Percentiles rank a stretch among this genome's conserved stretches.
These are phyloP conservation scores for Logfia minima DNA, from an alignment of 129 eudicot species.

Conservation along the genomic window DNA sequence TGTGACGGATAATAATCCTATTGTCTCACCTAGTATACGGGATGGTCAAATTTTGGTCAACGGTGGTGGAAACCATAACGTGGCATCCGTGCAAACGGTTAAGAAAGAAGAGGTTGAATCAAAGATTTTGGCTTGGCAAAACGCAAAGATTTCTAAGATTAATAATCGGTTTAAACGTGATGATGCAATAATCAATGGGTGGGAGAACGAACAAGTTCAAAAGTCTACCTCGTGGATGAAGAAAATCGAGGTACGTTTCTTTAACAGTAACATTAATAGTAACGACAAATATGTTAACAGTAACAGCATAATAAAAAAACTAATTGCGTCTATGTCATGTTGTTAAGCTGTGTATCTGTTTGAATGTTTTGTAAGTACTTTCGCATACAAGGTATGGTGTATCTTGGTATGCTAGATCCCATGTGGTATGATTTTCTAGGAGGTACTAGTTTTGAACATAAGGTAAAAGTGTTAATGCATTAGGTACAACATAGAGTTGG, in stretches of 20 bases:
- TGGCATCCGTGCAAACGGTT: slow-evolving; percentile 58
- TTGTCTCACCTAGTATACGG: slow-evolving; percentile 28
- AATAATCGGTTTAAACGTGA: slow-evolving; percentile 85
- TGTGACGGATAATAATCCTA: slow-evolving; percentile 57
- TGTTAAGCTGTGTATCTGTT: background rate
- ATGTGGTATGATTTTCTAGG: background rate
- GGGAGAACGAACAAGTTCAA: slow-evolving; percentile 85
- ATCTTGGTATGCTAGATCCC: background rate
- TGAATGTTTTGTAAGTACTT: slow-evolving; percentile 8
- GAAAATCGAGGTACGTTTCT: slow-evolving; percentile 70
- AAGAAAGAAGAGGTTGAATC: slow-evolving; percentile 75
- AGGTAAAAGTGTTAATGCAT: background rate
- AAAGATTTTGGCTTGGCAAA: slow-evolving; percentile 88
- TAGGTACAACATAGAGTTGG: background rate
- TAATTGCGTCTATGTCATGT: background rate
- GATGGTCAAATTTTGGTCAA: background rate
- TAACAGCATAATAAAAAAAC: background rate
- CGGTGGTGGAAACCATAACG: slow-evolving; percentile 18
- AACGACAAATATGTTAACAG: too few relatives aligned
- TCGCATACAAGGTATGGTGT: slow-evolving; percentile 4
- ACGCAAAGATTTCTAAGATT: slow-evolving; percentile 79
- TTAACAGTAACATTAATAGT: background rate
- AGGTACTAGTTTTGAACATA: background rate
- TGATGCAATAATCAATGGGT: slow-evolving; percentile 72
- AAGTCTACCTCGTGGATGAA: slow-evolving; percentile 81